Conservation (phyloP, 495 filamentous ascomycete genomes). For the Amorphotheca resinae region DNA sequence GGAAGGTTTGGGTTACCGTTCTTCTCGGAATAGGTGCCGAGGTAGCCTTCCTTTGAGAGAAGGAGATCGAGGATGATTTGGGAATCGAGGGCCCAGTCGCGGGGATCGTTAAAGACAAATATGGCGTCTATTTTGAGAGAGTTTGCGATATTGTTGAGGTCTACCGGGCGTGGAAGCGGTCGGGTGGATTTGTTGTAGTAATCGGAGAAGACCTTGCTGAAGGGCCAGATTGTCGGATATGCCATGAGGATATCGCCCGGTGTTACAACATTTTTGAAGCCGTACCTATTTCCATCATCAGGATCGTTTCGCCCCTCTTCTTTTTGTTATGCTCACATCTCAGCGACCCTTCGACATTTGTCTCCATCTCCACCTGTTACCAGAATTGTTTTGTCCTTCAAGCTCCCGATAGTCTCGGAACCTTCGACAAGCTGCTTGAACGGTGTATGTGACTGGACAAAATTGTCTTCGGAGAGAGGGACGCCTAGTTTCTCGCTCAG, state of each 20-base stretch:
- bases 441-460: conserved; percentile 79
- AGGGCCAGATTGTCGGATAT: conserved; percentile 69
- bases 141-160: conserved; percentile 8
- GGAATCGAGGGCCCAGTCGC: conserved; percentile 73
- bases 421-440: conserved; percentile 43
- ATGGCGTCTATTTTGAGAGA: conserved; percentile 66
- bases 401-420: conserved; percentile 14
- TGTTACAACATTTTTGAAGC: conserved; percentile 74
- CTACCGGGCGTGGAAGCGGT: conserved; percentile 40
- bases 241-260: conserved; percentile 71
- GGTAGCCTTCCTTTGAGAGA: conserved; percentile 56
- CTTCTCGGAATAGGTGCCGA: conserved; percentile 58
- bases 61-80: conserved; percentile 79
- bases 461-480: conserved; percentile 47
- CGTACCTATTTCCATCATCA: conserved; percentile 40
- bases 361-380: conserved; percentile 74
- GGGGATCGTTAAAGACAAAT: conserved; percentile 70
- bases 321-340: conserved; percentile 23
- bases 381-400: conserved; percentile 62
- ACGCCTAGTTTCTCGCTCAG: conserved; percentile 49
- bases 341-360: conserved; percentile 62
- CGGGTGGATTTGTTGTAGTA: conserved; percentile 50
- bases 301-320: neutral
- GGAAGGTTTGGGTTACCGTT: conserved; percentile 38
- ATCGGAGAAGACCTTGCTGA: conserved; percentile 46